phyloP scores from a whole-genome alignment of 176 grass and related monocot species.

The Carex parvula region DNA sequence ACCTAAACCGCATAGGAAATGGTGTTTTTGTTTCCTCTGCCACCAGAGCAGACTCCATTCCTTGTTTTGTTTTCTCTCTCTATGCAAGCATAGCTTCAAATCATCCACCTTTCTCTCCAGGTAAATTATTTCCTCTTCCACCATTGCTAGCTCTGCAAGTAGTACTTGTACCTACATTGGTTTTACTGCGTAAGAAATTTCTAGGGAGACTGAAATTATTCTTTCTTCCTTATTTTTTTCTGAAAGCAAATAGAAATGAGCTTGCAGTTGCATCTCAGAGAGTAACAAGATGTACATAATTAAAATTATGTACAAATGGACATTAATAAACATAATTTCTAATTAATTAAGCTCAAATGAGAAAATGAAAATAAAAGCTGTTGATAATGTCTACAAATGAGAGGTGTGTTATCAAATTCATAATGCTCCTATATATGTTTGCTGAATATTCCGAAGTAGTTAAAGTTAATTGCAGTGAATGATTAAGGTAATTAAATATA shows the following conservation, averaged over 20 bases:
- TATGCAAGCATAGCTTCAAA: slow-evolving; percentile 42
- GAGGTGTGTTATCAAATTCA: neutral
- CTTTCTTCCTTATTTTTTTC: neutral
- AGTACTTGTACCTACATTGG: slow-evolving; percentile 46
- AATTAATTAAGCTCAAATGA: neutral
- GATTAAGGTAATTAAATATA: neutral
- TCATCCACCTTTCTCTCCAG: slow-evolving; percentile 78
- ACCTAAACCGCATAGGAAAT: slow-evolving; percentile 39
- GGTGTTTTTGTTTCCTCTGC: slow-evolving; percentile 26
- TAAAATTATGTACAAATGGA: neutral
- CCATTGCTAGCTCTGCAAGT: slow-evolving; percentile 63
- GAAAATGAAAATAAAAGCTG: neutral
- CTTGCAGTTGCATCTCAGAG: neutral
- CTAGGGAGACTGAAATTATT: neutral
- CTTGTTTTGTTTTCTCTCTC: slow-evolving; percentile 54
- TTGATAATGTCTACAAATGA: neutral
- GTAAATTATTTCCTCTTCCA: slow-evolving; percentile 90
- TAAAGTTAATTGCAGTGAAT: neutral
- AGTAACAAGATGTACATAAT: neutral
- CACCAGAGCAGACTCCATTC: slow-evolving; percentile 40
- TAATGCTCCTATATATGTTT: neutral
- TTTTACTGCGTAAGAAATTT: neutral
- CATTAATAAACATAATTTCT: neutral
- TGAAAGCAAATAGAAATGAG: neutral
- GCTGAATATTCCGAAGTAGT: neutral